A percentile compares a stretch with the other conserved stretches of the same genome.
Conservation (phyloP, 1,284 basidiomycete species). For the Fomitopsis pinicola region DNA sequence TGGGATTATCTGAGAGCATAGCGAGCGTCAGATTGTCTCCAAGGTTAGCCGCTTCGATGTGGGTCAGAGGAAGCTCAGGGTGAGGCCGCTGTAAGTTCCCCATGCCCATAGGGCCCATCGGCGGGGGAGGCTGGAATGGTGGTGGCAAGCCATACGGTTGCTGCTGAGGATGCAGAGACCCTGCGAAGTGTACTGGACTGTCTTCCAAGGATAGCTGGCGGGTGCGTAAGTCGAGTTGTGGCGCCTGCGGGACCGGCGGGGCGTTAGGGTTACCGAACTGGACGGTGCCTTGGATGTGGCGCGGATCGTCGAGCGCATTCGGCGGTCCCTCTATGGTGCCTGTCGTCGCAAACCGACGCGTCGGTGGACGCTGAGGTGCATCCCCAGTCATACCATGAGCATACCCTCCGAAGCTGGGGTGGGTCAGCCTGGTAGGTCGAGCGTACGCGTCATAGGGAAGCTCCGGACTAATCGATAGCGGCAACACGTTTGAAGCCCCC, state of each 20-base stretch:
- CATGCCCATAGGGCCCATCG: not conserved
- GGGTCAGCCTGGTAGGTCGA: conserved; percentile 24
- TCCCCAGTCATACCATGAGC: conserved; percentile 9
- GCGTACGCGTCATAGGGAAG: conserved; percentile 22
- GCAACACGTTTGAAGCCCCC: conserved; percentile 4
- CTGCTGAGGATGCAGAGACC: not conserved
- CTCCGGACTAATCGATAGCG: conserved; percentile 11
- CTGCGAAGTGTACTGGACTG: not conserved
- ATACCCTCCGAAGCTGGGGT: conserved; percentile 17
- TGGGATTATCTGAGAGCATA: conserved; percentile 46
- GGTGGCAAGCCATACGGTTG: not conserved
- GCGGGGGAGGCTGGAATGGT: not conserved
- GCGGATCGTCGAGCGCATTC: not conserved
- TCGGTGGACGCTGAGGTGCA: conserved; percentile 25
- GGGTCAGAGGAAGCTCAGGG: conserved; percentile 39
- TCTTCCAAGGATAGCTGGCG: not conserved
- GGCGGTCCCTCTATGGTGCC: not conserved
- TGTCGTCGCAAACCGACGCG: conserved; percentile 16
- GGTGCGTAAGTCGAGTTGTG: not conserved
- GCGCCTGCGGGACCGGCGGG: not conserved
- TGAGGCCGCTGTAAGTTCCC: conserved; percentile 30
- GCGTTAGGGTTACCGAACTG: not conserved
- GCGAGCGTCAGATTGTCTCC: conserved; percentile 39
- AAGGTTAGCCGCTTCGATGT: conserved; percentile 38
- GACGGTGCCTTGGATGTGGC: not conserved